Evolutionary conservation across 768 basidiomycete species (phyloP).

Genomic region (Suillus subalutaceus): DNA sequence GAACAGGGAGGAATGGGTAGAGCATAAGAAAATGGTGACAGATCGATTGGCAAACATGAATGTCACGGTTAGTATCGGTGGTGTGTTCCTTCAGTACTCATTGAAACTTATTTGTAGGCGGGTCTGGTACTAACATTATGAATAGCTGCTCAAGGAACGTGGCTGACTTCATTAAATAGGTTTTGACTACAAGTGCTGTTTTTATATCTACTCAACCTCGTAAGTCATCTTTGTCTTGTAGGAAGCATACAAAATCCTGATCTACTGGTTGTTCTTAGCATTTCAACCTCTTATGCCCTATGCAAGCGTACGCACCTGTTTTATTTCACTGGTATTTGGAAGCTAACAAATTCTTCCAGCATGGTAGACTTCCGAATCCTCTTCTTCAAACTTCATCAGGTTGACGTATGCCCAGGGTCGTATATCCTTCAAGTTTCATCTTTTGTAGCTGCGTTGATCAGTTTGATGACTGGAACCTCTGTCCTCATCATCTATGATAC

Average conservation of each 20-base stretch:
- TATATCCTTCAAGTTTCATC: constrained; percentile 4
- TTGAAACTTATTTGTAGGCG: background rate
- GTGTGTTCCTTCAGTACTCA: background rate
- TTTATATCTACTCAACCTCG: background rate
- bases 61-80: background rate
- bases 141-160: background rate
- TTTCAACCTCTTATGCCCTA: constrained; percentile 1
- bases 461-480: constrained; percentile 4
- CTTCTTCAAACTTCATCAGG: background rate
- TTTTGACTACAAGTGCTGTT: constrained; percentile 5
- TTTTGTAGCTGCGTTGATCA: background rate
- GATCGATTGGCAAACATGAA: background rate
- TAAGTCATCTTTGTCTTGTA: background rate
- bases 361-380: background rate
- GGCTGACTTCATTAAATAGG: background rate
- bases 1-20: background rate
- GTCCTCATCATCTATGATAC: constrained; percentile 1
- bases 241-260: background rate
- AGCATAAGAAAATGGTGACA: constrained; percentile 1
- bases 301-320: background rate
- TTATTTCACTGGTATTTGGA: background rate
- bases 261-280: background rate
- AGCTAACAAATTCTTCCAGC: background rate
- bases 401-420: background rate
- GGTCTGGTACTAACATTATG: background rate